Conservation (phyloP, 2,329 filamentous ascomycete species). For the Hysterium pulicare region DNA sequence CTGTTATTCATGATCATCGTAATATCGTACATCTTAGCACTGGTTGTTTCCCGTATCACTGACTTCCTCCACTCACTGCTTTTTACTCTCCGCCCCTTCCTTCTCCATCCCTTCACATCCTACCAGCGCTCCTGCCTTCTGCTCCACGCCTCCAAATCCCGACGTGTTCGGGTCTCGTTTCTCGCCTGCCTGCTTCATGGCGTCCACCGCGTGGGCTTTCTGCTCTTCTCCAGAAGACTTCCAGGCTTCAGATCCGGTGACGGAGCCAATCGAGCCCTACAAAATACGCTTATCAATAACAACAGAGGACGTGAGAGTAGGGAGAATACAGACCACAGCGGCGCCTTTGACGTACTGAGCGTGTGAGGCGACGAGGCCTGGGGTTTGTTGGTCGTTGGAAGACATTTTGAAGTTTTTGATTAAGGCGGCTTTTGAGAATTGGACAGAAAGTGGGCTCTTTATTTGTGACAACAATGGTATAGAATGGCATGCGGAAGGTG, state of each 20-base stretch:
- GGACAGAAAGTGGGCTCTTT: too few relatives aligned
- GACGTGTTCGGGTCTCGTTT: constrained; percentile 51
- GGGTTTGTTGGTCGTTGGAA: constrained; percentile 15
- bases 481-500: too few relatives aligned
- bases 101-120: constrained; percentile 69
- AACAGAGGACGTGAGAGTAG: neutral
- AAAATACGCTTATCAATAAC: constrained; percentile 1
- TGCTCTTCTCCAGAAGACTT: constrained; percentile 61
- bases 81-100: constrained; percentile 54
- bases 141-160: constrained; percentile 64
- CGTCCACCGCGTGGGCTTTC: constrained; percentile 59
- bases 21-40: too few relatives aligned
- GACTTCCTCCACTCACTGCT: too few relatives aligned
- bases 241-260: constrained; percentile 63
- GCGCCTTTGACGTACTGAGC: constrained; percentile 68
- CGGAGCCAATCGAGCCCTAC: constrained; percentile 57
- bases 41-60: too few relatives aligned
- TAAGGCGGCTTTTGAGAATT: too few relatives aligned
- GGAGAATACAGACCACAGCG: constrained; percentile 52
- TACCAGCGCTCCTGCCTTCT: constrained; percentile 60
- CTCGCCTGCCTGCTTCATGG: constrained; percentile 60
- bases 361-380: constrained; percentile 61
- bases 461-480: too few relatives aligned
- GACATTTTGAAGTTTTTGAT: too few relatives aligned
- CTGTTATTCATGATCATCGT: too few relatives aligned